These are phyloP conservation scores for Nakaseomyces delphensis DNA, from an alignment of 1,139 yeast species.

Conservation along the genomic window DNA sequence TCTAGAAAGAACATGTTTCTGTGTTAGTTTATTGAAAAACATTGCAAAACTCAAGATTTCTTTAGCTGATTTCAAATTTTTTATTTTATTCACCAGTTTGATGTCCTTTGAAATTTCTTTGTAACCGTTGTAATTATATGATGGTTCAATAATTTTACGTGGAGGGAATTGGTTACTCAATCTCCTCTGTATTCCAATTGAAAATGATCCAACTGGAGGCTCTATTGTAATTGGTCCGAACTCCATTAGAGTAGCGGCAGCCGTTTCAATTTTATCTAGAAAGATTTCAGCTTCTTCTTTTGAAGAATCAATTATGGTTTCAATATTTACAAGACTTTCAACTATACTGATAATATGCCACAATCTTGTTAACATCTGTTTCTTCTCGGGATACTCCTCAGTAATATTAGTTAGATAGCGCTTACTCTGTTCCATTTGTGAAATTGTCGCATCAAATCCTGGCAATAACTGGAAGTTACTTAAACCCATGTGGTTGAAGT, in stretches of 20 bases:
- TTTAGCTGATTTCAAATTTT: constrained; percentile 31
- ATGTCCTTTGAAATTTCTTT: constrained; percentile 28
- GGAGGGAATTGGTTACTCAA: constrained; percentile 55
- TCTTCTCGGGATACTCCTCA: constrained; percentile 6
- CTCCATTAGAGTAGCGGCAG: neutral
- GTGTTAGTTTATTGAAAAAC: constrained; percentile 29
- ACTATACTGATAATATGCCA: neutral
- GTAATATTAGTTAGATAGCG: constrained; percentile 8
- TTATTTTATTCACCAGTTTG: constrained; percentile 33
- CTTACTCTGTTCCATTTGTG: neutral
- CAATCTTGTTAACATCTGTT: neutral
- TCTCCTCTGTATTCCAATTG: constrained; percentile 42
- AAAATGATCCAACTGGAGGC: constrained; percentile 42
- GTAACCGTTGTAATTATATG: constrained; percentile 25
- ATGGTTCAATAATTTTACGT: constrained; percentile 33
- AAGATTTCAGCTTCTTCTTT: neutral
- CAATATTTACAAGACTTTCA: neutral
- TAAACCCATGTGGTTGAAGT: constrained; percentile 51
- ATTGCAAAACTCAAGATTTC: constrained; percentile 30
- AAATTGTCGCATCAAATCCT: neutral
- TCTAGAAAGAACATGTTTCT: constrained; percentile 47
- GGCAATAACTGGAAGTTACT: constrained; percentile 14
- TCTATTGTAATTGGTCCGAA: neutral
- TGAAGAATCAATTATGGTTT: neutral
- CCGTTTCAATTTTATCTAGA: neutral